Evolutionary conservation across 2,329 filamentous ascomycete species (phyloP).

Genomic region (Pseudophaeomoniella oleicola): DNA sequence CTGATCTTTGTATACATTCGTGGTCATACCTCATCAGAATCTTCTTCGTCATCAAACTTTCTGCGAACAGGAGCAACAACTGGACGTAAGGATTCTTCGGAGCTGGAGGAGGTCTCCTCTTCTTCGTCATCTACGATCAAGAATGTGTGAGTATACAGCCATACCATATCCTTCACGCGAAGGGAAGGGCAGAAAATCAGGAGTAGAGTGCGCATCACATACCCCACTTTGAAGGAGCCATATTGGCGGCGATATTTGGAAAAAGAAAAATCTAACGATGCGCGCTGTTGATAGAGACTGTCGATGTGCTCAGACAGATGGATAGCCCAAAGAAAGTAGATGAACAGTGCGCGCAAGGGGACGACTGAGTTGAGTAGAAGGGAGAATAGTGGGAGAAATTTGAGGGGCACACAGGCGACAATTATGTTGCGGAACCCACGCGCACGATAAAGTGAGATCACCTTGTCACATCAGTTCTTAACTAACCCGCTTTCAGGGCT

Average conservation of each 20-base stretch:
- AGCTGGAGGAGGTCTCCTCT: constrained; percentile 36
- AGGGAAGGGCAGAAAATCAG: constrained; percentile 2
- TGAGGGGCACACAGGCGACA: too few species aligned
- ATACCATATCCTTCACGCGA: background rate
- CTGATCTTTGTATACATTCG: constrained; percentile 16
- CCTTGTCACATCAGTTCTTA: too few species aligned
- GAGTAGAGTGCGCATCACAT: constrained; percentile 14
- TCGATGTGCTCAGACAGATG: too few species aligned
- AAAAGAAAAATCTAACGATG: too few species aligned
- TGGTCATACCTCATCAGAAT: constrained; percentile 55
- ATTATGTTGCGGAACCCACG: too few species aligned
- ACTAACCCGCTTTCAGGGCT: too few species aligned
- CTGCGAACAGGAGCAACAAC: constrained; percentile 33
- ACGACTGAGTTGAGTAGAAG: too few species aligned
- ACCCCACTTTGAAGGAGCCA: constrained; percentile 36
- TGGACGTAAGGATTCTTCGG: constrained; percentile 25
- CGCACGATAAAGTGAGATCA: too few species aligned
- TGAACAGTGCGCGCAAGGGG: too few species aligned
- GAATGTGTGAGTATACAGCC: constrained; percentile 2
- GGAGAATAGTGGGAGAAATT: too few species aligned
- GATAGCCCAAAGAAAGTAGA: too few species aligned
- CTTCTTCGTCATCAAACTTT: constrained; percentile 90
- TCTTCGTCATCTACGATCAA: constrained; percentile 25
- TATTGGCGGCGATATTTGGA: constrained; percentile 15
- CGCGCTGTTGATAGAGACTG: too few species aligned